A percentile compares a stretch with the other conserved stretches of the same genome.
These are phyloP conservation scores for Penicillium soppii DNA, from an alignment of 495 filamentous ascomycete genomes.

Conservation along the genomic window DNA sequence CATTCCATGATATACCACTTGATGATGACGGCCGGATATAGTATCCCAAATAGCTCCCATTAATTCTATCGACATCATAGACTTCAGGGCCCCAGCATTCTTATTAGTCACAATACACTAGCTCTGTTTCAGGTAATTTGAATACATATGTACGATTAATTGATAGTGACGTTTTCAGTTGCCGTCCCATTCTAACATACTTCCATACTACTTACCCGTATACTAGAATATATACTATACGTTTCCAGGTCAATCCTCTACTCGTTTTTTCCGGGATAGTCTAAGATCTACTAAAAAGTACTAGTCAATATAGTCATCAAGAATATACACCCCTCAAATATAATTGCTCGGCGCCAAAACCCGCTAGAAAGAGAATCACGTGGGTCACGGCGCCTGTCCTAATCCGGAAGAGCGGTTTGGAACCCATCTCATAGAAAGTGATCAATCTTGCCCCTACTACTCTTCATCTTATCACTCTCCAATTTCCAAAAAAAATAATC, in stretches of 20 bases:
- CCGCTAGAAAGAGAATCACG: slow-evolving; percentile 12
- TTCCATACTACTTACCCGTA: too few relatives aligned
- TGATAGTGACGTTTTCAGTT: slow-evolving; percentile 20
- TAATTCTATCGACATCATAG: slow-evolving; percentile 13
- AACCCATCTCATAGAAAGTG: slow-evolving; percentile 10
- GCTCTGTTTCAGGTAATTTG: slow-evolving; percentile 17
- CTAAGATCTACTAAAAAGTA: background rate
- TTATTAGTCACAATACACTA: slow-evolving; percentile 12
- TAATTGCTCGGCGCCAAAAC: background rate
- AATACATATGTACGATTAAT: slow-evolving; percentile 9
- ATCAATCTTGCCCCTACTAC: slow-evolving; percentile 10
- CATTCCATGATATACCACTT: background rate
- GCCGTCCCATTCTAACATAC: slow-evolving; percentile 1
- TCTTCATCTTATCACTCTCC: slow-evolving; percentile 6
- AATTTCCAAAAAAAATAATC: background rate
- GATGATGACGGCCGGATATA: background rate
- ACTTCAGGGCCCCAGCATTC: background rate
- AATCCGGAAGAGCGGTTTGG: slow-evolving; percentile 20
- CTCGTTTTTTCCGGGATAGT: background rate
- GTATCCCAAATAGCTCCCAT: background rate
- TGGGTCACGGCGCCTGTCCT: slow-evolving; percentile 25
- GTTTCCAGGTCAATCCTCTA: background rate
- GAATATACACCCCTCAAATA: background rate
- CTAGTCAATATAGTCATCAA: too few relatives aligned
- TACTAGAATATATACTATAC: background rate